These are phyloP conservation scores for Nemania bipapillata DNA, from an alignment of 2,329 filamentous ascomycete species.

Conservation along the genomic window DNA sequence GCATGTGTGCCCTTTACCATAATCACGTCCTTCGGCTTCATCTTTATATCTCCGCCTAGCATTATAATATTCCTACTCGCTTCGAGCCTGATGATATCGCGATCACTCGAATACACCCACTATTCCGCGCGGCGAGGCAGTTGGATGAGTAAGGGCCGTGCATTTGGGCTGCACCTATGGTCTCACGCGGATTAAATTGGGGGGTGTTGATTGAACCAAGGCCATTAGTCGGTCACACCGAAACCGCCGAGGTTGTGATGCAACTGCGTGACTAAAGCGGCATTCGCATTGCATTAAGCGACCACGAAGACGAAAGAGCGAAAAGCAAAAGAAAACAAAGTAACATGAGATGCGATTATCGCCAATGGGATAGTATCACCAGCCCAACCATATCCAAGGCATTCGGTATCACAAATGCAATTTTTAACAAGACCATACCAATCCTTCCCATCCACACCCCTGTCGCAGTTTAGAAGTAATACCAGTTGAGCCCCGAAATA, in stretches of 20 bases:
- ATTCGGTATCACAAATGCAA: not conserved
- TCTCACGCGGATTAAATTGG: not conserved
- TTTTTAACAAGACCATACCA: not conserved
- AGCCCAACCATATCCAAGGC: not conserved
- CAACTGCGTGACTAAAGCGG: not conserved
- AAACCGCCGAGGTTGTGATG: not conserved
- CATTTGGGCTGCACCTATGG: constrained; percentile 10
- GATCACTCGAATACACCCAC: not conserved
- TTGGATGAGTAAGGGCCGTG: constrained; percentile 27
- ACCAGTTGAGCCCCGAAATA: not conserved
- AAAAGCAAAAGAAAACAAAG: not conserved
- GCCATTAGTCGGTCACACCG: constrained; percentile 2
- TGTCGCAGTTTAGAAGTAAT: not conserved
- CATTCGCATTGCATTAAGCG: constrained; percentile 6
- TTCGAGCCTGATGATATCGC: constrained; percentile 2
- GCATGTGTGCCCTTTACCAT: not conserved
- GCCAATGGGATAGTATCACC: not conserved
- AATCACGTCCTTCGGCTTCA: not conserved
- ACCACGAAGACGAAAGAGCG: constrained; percentile 2
- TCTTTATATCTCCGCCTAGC: constrained; percentile 17
- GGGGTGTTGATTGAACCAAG: not conserved
- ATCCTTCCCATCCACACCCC: not conserved
- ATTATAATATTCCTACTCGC: not conserved
- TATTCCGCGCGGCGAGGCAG: constrained; percentile 2
- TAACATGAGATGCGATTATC: not conserved